A percentile compares a stretch with the other conserved stretches of the same genome.
Conservation (phyloP, 176 grass and related monocot genomes). For the Eremochloa ophiuroides region DNA sequence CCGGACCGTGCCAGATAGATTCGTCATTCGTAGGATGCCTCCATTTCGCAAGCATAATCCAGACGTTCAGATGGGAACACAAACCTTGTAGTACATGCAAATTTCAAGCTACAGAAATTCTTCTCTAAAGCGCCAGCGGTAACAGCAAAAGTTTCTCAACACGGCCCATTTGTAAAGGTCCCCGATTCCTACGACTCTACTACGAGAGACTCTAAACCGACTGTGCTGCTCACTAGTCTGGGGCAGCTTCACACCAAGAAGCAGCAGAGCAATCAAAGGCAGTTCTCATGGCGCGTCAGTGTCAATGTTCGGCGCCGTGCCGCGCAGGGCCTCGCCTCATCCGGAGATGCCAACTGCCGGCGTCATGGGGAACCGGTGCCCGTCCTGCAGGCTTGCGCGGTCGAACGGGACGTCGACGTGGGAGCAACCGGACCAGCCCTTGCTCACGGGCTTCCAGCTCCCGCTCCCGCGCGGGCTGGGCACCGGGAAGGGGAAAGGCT, state of each 20-base stretch:
- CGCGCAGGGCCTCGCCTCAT: background rate
- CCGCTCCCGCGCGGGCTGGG: background rate
- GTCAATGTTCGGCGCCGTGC: background rate
- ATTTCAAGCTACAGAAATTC: background rate
- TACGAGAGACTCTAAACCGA: background rate
- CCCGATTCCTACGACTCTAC: no score
- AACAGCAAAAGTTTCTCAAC: background rate
- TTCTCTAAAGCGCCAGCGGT: background rate
- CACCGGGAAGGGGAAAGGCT: background rate
- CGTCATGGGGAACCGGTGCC: conserved; percentile 50
- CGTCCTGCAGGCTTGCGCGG: conserved; percentile 34
- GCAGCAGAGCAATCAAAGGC: background rate
- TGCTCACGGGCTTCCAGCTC: conserved; percentile 40
- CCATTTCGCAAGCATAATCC: background rate
- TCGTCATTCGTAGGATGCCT: background rate
- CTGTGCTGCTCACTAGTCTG: no score
- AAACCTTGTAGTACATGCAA: background rate
- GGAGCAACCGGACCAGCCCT: conserved; percentile 26
- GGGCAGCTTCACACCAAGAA: background rate
- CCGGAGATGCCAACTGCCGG: conserved; percentile 44
- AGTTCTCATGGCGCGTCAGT: background rate
- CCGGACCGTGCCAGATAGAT: background rate
- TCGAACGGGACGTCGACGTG: conserved; percentile 32
- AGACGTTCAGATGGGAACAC: background rate
- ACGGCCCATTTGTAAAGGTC: background rate